phyloP scores from a whole-genome alignment of 495 filamentous ascomycete genomes.

The Xylaria sp. region DNA sequence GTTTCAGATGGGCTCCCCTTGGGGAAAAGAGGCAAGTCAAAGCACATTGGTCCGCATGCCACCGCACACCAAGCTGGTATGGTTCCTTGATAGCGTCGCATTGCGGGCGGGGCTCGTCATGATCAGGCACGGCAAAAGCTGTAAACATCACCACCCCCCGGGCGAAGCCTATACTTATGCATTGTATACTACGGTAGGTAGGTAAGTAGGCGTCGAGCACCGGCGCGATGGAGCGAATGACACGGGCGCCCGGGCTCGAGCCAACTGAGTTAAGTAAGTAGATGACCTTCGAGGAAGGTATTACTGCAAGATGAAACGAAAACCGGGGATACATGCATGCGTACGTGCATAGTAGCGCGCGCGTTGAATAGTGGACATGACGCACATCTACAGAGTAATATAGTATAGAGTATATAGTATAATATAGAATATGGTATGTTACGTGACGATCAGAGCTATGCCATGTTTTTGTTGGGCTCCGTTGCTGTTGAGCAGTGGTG shows the following conservation, averaged over 20 bases:
- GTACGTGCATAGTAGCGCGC: conserved; percentile 14
- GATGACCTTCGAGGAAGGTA: conserved; percentile 10
- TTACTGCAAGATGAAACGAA: conserved; percentile 24
- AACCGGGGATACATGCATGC: conserved; percentile 9
- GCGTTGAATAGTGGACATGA: conserved; percentile 11
- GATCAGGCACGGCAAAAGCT: background rate
- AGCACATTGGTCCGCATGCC: conserved; percentile 17
- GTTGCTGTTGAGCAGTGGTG: background rate
- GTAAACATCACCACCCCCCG: background rate
- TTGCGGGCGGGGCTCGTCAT: conserved; percentile 7
- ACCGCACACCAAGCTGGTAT: conserved; percentile 20
- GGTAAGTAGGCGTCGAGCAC: background rate
- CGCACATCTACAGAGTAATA: too few species aligned
- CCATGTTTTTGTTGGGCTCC: background rate
- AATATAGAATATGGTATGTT: background rate
- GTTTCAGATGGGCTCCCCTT: conserved; percentile 21
- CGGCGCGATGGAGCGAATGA: background rate
- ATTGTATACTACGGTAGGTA: background rate
- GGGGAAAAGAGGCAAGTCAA: conserved; percentile 24
- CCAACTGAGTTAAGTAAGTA: background rate
- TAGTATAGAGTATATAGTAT: too few species aligned
- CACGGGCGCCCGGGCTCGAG: background rate
- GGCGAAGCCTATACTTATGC: too few species aligned
- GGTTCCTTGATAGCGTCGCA: conserved; percentile 22
- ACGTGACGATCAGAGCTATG: background rate